phyloP scores from a whole-genome alignment of 2,329 filamentous ascomycete genomes.

The Amauroascus verrucosus region DNA sequence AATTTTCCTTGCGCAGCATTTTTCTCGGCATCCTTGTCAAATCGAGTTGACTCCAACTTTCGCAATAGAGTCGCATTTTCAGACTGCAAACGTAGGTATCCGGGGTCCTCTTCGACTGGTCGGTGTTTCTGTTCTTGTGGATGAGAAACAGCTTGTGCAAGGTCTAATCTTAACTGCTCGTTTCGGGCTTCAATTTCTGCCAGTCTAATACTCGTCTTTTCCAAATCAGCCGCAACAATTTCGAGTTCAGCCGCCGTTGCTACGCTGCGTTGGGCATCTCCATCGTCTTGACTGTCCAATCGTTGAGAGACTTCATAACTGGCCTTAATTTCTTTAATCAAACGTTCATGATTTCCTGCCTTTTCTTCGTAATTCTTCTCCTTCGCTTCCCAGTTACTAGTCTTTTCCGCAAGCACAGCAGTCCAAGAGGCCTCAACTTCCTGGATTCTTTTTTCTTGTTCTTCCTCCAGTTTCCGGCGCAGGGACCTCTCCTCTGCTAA shows the following conservation, averaged over 20 bases:
- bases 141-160: conserved; percentile 77
- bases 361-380: conserved; percentile 88
- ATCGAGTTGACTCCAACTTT: conserved; percentile 70
- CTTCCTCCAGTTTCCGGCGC: conserved; percentile 65
- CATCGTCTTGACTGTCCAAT: conserved; percentile 58
- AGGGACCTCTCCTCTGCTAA: conserved; percentile 67
- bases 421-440: conserved; percentile 85
- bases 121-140: conserved; percentile 47
- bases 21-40: conserved; percentile 74
- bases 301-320: conserved; percentile 94
- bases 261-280: conserved; percentile 49
- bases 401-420: conserved; percentile 82
- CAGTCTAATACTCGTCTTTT: conserved; percentile 74
- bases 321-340: conserved; percentile 90
- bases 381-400: conserved; percentile 91
- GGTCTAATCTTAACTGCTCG: conserved; percentile 79
- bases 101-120: conserved; percentile 76
- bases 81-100: conserved; percentile 75
- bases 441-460: conserved; percentile 68
- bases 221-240: conserved; percentile 82
- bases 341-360: conserved; percentile 80
- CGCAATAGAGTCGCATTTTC: conserved; percentile 88
- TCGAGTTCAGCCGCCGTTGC: conserved; percentile 85
- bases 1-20: conserved; percentile 65
- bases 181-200: conserved; percentile 90